Evolutionary conservation across 352 stramenopile species (phyloP), one percentile per base, ranked within the genome.

Genomic region (Globisporangium cederbergense): DNA sequence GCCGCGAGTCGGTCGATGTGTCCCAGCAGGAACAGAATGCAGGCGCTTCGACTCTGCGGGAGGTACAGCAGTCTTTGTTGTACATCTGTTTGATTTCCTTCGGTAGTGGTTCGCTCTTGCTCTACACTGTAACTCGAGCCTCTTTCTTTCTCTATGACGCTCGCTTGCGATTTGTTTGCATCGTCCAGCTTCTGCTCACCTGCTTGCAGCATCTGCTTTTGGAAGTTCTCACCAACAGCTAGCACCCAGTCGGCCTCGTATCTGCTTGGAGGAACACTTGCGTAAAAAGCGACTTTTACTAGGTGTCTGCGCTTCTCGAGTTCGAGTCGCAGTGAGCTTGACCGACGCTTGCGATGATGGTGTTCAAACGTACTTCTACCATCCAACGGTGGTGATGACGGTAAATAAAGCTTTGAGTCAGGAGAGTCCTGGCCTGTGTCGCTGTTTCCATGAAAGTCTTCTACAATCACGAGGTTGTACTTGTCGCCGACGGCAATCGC

Each of bases 401-500:
- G 18, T n/a, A 18, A 7, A 10, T 3, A 16, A 25, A 18, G 59
- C 16, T 25, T 54, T 8, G 34, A 43, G 16, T 2, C n/a, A 34
- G 25, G 0, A 30, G 6, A 2, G 28, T 1, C 8, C 25, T 49
- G 30, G 13, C 7, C 20, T 1, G 18, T 42, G 5, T 62, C 46
- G 2, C 28, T 62, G 22, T 4, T 64, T 49, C 13, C 46, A 25
- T 60, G 49, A 36, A 18, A 32, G 42, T 89, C 71, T 42, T 77
- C 77, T 0, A 90, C 85, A 16, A 95, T 63, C 43, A 95, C 70
- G 8, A 95, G 71, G 36, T 93, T 95, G 56, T 95, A 95, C 65
- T 95, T 95, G 70, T 95, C 87, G 10, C 87, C 87, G 11, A 93
- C 87, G 22, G 87, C 87, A 46, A 94, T 90, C 11, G 85, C 79